Conservation (phyloP, 2,329 filamentous ascomycete genomes). For the Aspergillus ochraceoroseus region DNA sequence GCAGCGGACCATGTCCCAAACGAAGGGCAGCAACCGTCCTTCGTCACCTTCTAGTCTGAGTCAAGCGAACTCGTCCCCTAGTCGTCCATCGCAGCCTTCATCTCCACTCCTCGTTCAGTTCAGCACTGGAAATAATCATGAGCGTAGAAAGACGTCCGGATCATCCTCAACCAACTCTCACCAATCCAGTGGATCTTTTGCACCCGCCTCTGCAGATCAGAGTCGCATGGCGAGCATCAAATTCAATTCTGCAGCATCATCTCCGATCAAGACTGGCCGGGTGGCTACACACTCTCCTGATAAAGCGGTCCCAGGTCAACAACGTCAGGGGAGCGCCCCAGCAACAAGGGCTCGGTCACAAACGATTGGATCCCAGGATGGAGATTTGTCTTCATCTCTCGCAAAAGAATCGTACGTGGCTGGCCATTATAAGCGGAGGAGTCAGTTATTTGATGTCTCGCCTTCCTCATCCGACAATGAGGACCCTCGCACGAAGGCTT, state of each 20-base stretch:
- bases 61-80: constrained; percentile 81
- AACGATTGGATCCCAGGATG: constrained; percentile 91
- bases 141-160: constrained; percentile 87
- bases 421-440: constrained; percentile 78
- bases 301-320: constrained; percentile 56
- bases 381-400: constrained; percentile 62
- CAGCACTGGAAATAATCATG: constrained; percentile 73
- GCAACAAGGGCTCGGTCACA: constrained; percentile 73
- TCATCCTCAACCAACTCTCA: constrained; percentile 80
- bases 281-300: constrained; percentile 51
- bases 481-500: constrained; percentile 81
- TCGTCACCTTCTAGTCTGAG: constrained; percentile 78
- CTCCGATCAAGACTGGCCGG: constrained; percentile 48
- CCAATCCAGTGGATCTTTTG: constrained; percentile 64
- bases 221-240: constrained; percentile 56
- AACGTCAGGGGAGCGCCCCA: constrained; percentile 59
- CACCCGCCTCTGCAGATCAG: constrained; percentile 67
- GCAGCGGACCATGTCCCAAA: constrained; percentile 76
- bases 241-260: constrained; percentile 50
- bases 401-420: constrained; percentile 60
- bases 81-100: constrained; percentile 73
- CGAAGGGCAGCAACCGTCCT: constrained; percentile 70
- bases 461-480: constrained; percentile 98
- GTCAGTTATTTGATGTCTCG: constrained; percentile 92
- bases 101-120: constrained; percentile 96